Evolutionary conservation across 352 stramenopile genomes (phyloP).

Genomic region (Phytophthora brassicae): DNA sequence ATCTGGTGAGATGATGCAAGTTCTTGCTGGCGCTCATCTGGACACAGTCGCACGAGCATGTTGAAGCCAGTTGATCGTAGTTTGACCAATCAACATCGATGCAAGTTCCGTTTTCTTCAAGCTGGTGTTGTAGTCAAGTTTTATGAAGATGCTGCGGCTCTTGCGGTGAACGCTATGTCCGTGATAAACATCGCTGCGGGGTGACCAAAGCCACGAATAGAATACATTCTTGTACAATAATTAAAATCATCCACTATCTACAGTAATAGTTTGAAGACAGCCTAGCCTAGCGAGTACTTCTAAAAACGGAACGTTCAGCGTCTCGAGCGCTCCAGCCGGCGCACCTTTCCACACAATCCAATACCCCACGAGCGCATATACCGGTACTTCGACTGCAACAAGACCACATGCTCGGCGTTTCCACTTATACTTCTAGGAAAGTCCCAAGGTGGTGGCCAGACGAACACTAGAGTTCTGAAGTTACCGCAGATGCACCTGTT

Average conservation of each 20-base stretch:
- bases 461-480: constrained; percentile 14
- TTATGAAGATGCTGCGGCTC: too few species aligned
- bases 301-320: constrained; percentile 21
- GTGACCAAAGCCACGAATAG: too few species aligned
- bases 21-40: background rate
- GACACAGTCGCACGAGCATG: background rate
- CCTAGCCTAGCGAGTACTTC: too few species aligned
- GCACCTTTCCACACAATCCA: constrained; percentile 1
- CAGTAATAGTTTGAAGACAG: too few species aligned
- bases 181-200: too few species aligned
- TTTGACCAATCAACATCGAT: constrained; percentile 8
- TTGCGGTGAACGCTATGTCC: too few species aligned
- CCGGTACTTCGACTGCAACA: constrained; percentile 2
- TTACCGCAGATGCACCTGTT: background rate
- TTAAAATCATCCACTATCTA: too few species aligned
- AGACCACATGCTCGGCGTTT: constrained; percentile 8
- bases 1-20: too few species aligned
- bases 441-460: constrained; percentile 1
- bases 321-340: background rate
- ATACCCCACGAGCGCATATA: background rate
- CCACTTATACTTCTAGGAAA: background rate
- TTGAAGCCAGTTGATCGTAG: background rate
- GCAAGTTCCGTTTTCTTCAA: too few species aligned
- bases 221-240: too few species aligned
- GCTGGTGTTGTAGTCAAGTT: too few species aligned